Evolutionary conservation across 1,139 yeast genomes (phyloP), one percentile per base, ranked within the genome.

Genomic region (Candida sanyaensis): DNA sequence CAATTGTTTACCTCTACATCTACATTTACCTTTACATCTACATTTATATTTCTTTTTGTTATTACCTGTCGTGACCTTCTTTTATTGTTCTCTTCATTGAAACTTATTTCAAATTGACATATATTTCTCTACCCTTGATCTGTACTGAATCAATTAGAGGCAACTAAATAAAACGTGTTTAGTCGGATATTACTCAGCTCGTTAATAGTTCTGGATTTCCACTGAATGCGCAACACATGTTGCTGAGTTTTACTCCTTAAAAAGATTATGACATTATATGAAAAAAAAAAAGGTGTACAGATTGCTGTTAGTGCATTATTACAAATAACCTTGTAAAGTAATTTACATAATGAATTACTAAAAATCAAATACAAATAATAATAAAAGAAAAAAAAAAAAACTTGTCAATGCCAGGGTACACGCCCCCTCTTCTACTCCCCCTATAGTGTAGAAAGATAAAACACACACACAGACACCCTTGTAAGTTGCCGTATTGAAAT

Each of bases 311-410:
- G n/a, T 37, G 41, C 30, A 23, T 24, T 27, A 37, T 37, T 37
- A 37, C 41, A 37, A 37, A 37, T 27, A 27, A 13, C 26, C 31
- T 27, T 7, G 41, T 37, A 37, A 37, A 37, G 29, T 12, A 8
- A 37, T 37, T 37, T 37, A 37, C 41, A 37, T 37, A 37, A 37
- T 37, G 32, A 37, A 37, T 37, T 37, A 37, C 41, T 37, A 37
- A 37, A 37, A 37, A 9, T 8, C 39, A 36, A 30, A 12, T n/a
- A 4, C 26, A n/a, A 7, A 7, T 12, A 11, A n/a, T n/a, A n/a
- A n/a, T n/a, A n/a, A n/a, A n/a, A n/a, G n/a, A n/a, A n/a, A n/a
- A n/a, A n/a, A n/a, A 31, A 31, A 12, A 31, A 31, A 31, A 17
- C 21, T 17, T 12, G 21, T 6, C 34, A 32, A 12, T 6, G 7